Evolutionary conservation across 768 basidiomycete genomes (phyloP).

Genomic region (Lepiota brunneoincarnata): DNA sequence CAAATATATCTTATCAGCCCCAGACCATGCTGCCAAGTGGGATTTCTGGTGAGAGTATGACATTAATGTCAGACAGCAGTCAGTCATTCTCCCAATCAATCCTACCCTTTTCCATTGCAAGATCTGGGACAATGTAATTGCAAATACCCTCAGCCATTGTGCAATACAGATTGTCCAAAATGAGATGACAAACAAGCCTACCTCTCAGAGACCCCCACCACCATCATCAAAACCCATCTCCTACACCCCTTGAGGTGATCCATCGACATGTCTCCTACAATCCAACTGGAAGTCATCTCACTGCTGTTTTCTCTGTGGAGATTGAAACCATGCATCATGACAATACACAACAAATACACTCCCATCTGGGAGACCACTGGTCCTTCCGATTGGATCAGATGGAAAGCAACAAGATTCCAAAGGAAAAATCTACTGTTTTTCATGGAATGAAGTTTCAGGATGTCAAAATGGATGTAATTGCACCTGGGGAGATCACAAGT

Average conservation of each 20-base stretch:
- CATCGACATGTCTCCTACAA: too few species aligned
- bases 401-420: slow-evolving; percentile 2
- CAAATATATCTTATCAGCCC: slow-evolving; percentile 10
- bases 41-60: slow-evolving; percentile 15
- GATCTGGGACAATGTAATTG: too few species aligned
- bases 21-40: slow-evolving; percentile 14
- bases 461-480: neutral
- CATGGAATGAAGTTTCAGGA: slow-evolving; percentile 14
- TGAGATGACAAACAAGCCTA: neutral
- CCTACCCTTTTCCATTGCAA: neutral
- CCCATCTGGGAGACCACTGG: slow-evolving; percentile 8
- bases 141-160: neutral
- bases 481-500: slow-evolving; percentile 12
- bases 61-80: slow-evolving; percentile 12
- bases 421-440: slow-evolving; percentile 14
- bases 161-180: neutral
- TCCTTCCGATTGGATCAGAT: neutral
- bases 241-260: too few species aligned
- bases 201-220: too few species aligned
- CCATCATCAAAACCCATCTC: too few species aligned
- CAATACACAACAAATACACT: slow-evolving; percentile 4
- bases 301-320: slow-evolving; percentile 10
- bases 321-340: too few species aligned
- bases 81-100: slow-evolving; percentile 13
- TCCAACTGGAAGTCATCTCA: too few species aligned